phyloP scores from a whole-genome alignment of 2,329 filamentous ascomycete species.

The Diaporthe longicolla region DNA sequence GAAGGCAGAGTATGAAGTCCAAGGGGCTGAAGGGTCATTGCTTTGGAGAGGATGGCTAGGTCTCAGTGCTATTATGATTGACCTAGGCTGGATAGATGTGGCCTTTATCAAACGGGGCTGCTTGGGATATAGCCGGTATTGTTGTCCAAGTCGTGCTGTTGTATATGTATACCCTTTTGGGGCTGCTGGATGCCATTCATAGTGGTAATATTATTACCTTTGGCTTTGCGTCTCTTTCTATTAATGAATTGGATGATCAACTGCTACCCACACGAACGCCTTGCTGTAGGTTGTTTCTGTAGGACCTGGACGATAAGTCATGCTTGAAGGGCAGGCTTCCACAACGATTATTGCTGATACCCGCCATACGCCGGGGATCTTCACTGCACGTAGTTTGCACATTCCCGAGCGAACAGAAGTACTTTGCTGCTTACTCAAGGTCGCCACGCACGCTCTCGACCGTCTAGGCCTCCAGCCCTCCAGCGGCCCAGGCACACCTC shows the following conservation, averaged over 20 bases:
- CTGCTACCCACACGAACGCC: background rate
- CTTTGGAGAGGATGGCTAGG: constrained; percentile 35
- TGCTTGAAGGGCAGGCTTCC: too few relatives aligned
- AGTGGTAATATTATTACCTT: constrained; percentile 37
- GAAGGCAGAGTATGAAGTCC: constrained; percentile 22
- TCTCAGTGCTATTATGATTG: background rate
- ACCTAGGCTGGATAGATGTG: background rate
- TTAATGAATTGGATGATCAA: background rate
- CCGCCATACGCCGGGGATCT: background rate
- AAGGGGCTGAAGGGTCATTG: constrained; percentile 29
- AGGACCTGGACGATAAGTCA: background rate
- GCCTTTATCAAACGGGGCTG: background rate
- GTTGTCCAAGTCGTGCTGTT: background rate
- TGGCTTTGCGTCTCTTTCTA: background rate
- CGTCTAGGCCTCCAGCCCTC: background rate
- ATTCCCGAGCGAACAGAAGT: background rate
- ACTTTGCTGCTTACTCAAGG: background rate
- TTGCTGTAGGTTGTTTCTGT: background rate
- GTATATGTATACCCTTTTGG: background rate
- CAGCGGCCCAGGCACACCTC: too few relatives aligned
- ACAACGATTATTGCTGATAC: too few relatives aligned
- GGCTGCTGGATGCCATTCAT: constrained; percentile 24
- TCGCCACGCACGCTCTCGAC: background rate
- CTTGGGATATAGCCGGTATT: background rate
- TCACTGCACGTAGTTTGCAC: background rate